These are phyloP conservation scores for Panicum miliaceum DNA, from an alignment of 176 grass and related monocot genomes.

Conservation along the genomic window DNA sequence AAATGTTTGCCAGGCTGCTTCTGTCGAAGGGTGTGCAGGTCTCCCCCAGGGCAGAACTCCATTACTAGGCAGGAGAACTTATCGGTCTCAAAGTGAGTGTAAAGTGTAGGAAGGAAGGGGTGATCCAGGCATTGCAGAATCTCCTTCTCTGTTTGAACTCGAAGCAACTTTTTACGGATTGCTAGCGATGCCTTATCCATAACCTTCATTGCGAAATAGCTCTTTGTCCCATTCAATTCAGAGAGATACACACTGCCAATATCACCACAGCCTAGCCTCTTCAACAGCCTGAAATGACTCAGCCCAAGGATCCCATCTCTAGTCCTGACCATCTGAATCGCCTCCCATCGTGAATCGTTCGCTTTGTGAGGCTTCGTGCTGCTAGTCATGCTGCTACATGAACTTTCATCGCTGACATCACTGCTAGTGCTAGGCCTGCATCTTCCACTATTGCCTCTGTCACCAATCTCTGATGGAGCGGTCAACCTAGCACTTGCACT, in stretches of 20 bases:
- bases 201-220: conserved; percentile 67
- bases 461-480: conserved; percentile 37
- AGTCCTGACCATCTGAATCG: conserved; percentile 46
- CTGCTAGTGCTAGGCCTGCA: conserved; percentile 61
- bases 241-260: conserved; percentile 69
- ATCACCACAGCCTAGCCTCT: conserved; percentile 60
- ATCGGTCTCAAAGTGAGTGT: conserved; percentile 67
- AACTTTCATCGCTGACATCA: conserved; percentile 66
- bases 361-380: conserved; percentile 60
- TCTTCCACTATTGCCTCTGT: conserved; percentile 49
- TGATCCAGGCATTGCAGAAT: conserved; percentile 69
- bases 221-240: conserved; percentile 51
- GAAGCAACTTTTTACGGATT: conserved; percentile 63
- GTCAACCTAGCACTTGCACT: conserved; percentile 45
- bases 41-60: conserved; percentile 73
- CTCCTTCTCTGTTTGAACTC: conserved; percentile 71
- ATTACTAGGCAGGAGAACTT: conserved; percentile 75
- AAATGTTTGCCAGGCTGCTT: conserved; percentile 68
- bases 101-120: conserved; percentile 69
- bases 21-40: conserved; percentile 65
- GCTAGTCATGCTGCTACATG: conserved; percentile 62
- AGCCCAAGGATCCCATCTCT: conserved; percentile 54
- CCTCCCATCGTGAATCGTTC: conserved; percentile 60
- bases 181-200: conserved; percentile 71
- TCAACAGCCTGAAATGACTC: conserved; percentile 64